These are phyloP conservation scores for Phaeophleospora eucalypticola DNA, from an alignment of 2,329 filamentous ascomycete species.

Conservation along the genomic window DNA sequence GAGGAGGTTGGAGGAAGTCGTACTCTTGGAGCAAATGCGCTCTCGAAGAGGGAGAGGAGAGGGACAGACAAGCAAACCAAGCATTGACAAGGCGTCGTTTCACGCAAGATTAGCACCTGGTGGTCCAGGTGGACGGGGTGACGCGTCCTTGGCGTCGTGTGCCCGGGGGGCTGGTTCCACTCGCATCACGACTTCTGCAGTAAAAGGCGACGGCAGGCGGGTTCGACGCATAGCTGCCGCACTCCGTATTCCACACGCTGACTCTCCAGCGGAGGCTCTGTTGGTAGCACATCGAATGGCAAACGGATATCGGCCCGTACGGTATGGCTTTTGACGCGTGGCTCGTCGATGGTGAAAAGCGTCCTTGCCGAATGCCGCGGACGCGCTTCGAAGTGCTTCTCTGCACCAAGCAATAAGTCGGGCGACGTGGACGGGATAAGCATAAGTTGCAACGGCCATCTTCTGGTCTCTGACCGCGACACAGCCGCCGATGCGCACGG, in stretches of 20 bases:
- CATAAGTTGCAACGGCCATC: background rate
- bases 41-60: background rate
- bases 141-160: background rate
- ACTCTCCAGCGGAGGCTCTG: background rate
- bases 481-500: background rate
- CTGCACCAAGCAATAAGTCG: background rate
- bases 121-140: too few relatives aligned
- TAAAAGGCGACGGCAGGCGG: background rate
- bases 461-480: background rate
- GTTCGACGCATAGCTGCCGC: background rate
- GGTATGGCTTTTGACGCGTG: background rate
- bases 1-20: background rate
- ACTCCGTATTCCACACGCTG: background rate
- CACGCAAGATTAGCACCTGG: too few relatives aligned
- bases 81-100: background rate
- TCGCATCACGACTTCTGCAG: background rate
- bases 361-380: background rate
- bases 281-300: background rate
- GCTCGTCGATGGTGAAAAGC: background rate
- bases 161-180: background rate
- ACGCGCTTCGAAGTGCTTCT: too few relatives aligned
- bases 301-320: background rate
- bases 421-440: background rate
- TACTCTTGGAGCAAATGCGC: background rate
- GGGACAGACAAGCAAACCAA: constrained; percentile 7